Evolutionary conservation across 371 early-diverging fungal genomes (phyloP).

Genomic region (Furculomyces boomerangus): DNA sequence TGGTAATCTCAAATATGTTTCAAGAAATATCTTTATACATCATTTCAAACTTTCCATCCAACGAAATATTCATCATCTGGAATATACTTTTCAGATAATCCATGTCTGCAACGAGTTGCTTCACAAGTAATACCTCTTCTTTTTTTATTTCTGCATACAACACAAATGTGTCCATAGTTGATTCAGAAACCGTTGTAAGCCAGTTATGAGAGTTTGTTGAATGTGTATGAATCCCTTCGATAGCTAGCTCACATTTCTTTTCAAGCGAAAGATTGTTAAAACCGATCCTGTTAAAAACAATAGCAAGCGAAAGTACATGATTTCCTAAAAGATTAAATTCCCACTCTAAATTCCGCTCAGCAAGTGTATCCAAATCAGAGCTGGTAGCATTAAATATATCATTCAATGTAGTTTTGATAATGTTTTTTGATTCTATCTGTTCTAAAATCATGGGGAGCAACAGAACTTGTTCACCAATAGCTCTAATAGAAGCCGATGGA

Average conservation of each 20-base stretch:
- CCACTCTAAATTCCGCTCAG: not conserved
- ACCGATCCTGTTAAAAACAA: constrained; percentile 5
- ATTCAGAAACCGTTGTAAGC: not conserved
- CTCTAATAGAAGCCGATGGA: constrained; percentile 21
- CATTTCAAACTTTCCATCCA: not conserved
- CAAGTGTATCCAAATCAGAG: not conserved
- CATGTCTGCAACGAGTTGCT: constrained; percentile 15
- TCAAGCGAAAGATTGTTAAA: not conserved
- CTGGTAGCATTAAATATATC: constrained; percentile 4
- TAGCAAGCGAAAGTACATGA: constrained; percentile 7
- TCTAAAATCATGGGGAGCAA: constrained; percentile 20
- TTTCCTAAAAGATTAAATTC: constrained; percentile 4
- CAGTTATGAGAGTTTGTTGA: not conserved
- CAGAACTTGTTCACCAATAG: constrained; percentile 20
- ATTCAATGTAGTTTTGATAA: not conserved
- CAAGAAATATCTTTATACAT: too few species aligned
- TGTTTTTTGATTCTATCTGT: constrained; percentile 14
- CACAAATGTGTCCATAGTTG: constrained; percentile 1
- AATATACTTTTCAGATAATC: constrained; percentile 18
- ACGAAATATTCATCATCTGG: constrained; percentile 5
- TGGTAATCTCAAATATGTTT: too few species aligned
- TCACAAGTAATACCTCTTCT: constrained; percentile 11
- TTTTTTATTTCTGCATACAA: constrained; percentile 3
- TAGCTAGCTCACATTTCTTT: too few species aligned
- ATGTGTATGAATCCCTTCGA: too few species aligned